A percentile compares a stretch with the other conserved stretches of the same genome.
phyloP scores from a whole-genome alignment of 2,329 filamentous ascomycete genomes.

The Hypoxylon sp. region DNA sequence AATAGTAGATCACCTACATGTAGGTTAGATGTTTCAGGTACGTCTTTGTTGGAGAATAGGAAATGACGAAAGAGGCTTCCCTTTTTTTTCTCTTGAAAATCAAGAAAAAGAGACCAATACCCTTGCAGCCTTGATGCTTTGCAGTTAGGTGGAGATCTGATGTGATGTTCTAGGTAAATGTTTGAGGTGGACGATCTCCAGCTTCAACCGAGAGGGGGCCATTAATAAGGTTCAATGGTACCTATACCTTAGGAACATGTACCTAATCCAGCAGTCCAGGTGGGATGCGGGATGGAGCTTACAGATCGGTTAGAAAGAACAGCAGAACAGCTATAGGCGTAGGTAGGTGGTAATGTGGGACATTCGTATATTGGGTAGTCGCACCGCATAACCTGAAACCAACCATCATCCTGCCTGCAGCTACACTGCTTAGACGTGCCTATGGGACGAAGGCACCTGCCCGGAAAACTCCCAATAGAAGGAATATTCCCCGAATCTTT shows the following conservation, averaged over 20 bases:
- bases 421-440: constrained; percentile 18
- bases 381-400: constrained; percentile 50
- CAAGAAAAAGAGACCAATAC: constrained; percentile 6
- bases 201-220: constrained; percentile 29
- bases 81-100: not conserved
- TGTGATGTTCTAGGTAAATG: constrained; percentile 16
- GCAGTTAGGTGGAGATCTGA: constrained; percentile 24
- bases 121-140: constrained; percentile 17
- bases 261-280: not conserved
- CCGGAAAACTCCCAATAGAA: constrained; percentile 32
- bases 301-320: constrained; percentile 23
- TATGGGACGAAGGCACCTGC: constrained; percentile 27
- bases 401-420: constrained; percentile 37
- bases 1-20: not conserved
- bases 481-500: constrained; percentile 31
- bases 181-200: constrained; percentile 30
- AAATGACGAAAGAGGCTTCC: constrained; percentile 1
- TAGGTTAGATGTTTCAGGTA: constrained; percentile 14
- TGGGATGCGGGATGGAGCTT: constrained; percentile 5
- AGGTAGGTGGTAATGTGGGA: not conserved
- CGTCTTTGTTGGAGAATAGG: constrained; percentile 8
- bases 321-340: not conserved
- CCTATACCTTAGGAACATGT: not conserved
- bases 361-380: constrained; percentile 30
- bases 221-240: constrained; percentile 5